These are phyloP conservation scores for Agaricus subrufescens DNA, from an alignment of 768 basidiomycete species.

Conservation along the genomic window DNA sequence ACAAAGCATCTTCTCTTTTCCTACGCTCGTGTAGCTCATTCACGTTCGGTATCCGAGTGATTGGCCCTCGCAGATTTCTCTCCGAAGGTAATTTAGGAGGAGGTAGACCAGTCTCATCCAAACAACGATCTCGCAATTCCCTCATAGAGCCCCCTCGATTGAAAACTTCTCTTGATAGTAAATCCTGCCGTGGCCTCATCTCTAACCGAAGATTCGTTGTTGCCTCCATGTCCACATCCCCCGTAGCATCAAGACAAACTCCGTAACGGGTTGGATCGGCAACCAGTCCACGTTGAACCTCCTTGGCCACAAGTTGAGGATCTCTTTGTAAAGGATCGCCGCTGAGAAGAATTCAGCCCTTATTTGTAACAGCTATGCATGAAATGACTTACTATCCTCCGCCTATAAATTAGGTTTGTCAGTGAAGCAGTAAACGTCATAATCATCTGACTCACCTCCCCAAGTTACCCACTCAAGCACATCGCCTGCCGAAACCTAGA, in stretches of 20 bases:
- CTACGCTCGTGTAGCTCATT: slow-evolving; percentile 17
- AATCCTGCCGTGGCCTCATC: slow-evolving; percentile 16
- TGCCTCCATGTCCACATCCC: slow-evolving; percentile 16
- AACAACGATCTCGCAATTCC: slow-evolving; percentile 16
- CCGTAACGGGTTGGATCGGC: slow-evolving; percentile 20
- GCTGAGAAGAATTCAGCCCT: not conserved
- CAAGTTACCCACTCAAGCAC: slow-evolving; percentile 25
- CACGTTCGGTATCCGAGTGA: slow-evolving; percentile 14
- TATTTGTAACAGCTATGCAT: not conserved
- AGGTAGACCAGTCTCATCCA: slow-evolving; percentile 20
- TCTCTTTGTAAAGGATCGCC: slow-evolving; percentile 21
- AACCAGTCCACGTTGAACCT: slow-evolving; percentile 21
- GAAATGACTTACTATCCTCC: slow-evolving; percentile 6
- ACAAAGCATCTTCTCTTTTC: slow-evolving; percentile 14
- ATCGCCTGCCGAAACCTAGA: slow-evolving; percentile 18
- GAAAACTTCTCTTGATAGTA: slow-evolving; percentile 14
- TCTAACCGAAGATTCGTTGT: slow-evolving; percentile 15
- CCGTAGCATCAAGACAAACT: slow-evolving; percentile 15
- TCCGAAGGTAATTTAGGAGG: slow-evolving; percentile 19
- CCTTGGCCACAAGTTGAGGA: slow-evolving; percentile 21
- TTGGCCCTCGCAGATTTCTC: slow-evolving; percentile 18
- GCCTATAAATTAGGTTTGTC: not conserved
- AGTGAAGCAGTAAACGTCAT: not conserved
- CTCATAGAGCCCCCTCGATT: slow-evolving; percentile 21
- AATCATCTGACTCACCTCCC: slow-evolving; percentile 17